Evolutionary conservation across 176 grass and related monocot genomes (phyloP).

Genomic region (Eremochloa ophiuroides): DNA sequence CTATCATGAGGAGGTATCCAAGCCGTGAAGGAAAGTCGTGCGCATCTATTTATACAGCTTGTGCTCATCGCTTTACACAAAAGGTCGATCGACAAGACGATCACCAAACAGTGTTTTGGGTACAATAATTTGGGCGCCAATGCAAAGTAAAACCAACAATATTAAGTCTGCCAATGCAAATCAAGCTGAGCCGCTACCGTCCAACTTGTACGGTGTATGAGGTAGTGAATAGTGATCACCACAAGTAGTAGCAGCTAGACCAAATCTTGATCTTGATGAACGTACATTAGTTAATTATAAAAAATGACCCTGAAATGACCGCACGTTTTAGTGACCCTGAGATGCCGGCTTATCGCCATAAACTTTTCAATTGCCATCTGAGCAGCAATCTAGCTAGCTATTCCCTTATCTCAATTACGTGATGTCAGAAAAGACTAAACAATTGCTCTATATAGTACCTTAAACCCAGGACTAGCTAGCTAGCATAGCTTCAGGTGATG

Average conservation of each 20-base stretch:
- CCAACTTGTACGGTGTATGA: constrained; percentile 3
- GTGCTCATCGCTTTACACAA: not conserved
- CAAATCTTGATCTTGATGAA: constrained; percentile 34
- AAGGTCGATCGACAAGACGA: not conserved
- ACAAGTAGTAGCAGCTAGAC: constrained; percentile 23
- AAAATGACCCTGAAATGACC: constrained; percentile 46
- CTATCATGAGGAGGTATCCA: not conserved
- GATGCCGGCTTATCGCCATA: constrained; percentile 54
- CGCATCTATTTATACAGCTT: not conserved
- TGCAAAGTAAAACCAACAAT: too few relatives aligned
- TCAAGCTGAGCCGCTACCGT: not conserved
- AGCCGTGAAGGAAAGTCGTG: not conserved
- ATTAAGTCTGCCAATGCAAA: not conserved
- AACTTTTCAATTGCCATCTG: constrained; percentile 28
- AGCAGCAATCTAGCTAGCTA: not conserved
- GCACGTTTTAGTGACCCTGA: constrained; percentile 46
- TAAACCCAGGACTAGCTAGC: constrained; percentile 3
- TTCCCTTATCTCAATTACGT: constrained; percentile 33
- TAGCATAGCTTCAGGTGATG: not conserved
- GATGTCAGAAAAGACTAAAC: constrained; percentile 8
- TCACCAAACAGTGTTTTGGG: not conserved
- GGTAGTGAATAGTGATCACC: not conserved
- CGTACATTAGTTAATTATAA: constrained; percentile 11
- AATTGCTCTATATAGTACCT: not conserved
- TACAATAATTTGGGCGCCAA: not conserved